Percentiles rank a stretch among this genome's conserved stretches.
phyloP scores from a whole-genome alignment of 1,139 yeast species.

The Pichia inconspicua region DNA sequence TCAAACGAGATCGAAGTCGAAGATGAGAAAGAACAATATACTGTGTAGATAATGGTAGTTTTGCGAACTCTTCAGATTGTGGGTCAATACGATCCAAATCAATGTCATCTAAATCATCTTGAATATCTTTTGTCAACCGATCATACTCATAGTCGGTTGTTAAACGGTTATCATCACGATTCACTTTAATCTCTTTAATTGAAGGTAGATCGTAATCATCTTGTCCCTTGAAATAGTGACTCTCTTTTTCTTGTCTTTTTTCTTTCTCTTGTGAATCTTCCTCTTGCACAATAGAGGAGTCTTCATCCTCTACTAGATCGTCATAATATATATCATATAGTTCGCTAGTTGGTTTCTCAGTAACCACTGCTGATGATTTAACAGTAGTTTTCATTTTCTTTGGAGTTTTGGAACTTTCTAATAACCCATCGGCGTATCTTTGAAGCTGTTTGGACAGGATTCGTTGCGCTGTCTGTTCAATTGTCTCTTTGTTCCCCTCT shows the following conservation, averaged over 20 bases:
- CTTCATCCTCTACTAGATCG: slow-evolving; percentile 23
- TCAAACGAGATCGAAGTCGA: slow-evolving; percentile 72
- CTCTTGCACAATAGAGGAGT: slow-evolving; percentile 12
- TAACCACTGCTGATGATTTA: slow-evolving; percentile 4
- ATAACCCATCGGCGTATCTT: slow-evolving; percentile 36
- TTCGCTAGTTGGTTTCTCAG: slow-evolving; percentile 7
- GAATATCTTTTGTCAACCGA: slow-evolving; percentile 50
- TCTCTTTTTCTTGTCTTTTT: slow-evolving; percentile 13
- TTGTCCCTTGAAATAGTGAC: slow-evolving; percentile 32
- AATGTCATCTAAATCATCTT: slow-evolving; percentile 65
- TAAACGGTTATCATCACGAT: slow-evolving; percentile 57
- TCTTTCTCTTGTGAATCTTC: background rate
- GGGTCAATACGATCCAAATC: slow-evolving; percentile 67
- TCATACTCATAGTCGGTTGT: slow-evolving; percentile 67
- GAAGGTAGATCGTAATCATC: slow-evolving; percentile 87
- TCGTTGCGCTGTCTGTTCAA: slow-evolving; percentile 70
- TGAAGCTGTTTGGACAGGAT: slow-evolving; percentile 76
- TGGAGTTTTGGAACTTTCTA: background rate
- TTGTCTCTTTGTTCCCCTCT: slow-evolving; percentile 65
- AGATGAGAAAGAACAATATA: slow-evolving; percentile 82
- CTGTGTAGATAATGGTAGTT: slow-evolving; percentile 72
- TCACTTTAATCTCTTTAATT: slow-evolving; percentile 35
- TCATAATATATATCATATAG: slow-evolving; percentile 24
- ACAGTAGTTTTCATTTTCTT: background rate
- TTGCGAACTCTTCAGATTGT: slow-evolving; percentile 53